These are phyloP conservation scores for Dactylonectria estremocensis DNA, from an alignment of 2,329 filamentous ascomycete species.

Conservation along the genomic window DNA sequence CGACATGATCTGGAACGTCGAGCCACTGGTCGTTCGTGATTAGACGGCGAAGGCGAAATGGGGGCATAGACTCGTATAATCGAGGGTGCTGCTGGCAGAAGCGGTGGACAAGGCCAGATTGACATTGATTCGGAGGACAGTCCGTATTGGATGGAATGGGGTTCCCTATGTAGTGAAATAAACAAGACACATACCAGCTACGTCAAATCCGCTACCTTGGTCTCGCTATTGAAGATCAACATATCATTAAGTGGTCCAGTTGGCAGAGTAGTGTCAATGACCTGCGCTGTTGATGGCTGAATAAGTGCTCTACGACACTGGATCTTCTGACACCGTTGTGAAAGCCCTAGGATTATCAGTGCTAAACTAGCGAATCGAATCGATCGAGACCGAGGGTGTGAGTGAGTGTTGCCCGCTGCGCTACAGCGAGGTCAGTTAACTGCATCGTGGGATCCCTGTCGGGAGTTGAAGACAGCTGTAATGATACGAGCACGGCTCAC, in stretches of 20 bases:
- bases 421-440: neutral
- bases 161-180: conserved; percentile 36
- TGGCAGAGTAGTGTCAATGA: neutral
- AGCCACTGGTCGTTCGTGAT: conserved; percentile 75
- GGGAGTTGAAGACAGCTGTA: neutral
- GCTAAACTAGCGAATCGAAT: neutral
- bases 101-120: conserved; percentile 34
- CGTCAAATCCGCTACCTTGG: conserved; percentile 7
- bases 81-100: conserved; percentile 19
- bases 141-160: conserved; percentile 2
- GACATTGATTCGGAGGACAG: conserved; percentile 9
- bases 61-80: conserved; percentile 35
- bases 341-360: neutral
- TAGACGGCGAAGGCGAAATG: conserved; percentile 38
- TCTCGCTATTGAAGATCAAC: neutral
- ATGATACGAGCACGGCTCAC: neutral
- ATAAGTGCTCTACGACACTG: neutral
- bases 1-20: conserved; percentile 96
- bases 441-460: neutral
- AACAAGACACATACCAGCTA: conserved; percentile 24
- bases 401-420: neutral
- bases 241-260: neutral
- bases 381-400: neutral
- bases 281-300: too few species aligned
- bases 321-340: neutral